Base-by-base conservation (phyloP, 352 stramenopile species). In the Pythium sp. region DNA sequence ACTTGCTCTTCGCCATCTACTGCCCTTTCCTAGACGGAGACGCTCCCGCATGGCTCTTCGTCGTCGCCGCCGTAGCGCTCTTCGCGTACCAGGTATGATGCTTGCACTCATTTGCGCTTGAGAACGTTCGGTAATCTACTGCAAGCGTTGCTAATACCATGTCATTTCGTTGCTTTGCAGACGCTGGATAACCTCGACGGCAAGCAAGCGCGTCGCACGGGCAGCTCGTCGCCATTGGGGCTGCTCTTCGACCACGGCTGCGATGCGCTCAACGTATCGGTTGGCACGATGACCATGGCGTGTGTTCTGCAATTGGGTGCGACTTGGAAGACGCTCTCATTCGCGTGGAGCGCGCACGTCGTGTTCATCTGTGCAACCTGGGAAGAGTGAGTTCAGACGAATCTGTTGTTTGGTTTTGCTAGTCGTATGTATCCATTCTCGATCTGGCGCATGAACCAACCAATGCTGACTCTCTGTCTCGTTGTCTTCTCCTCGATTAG, bases 311-410 rank as follows among this genome's bases (percentile, higher is more conserved):
- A 96, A 64, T 68, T 94, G 55, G 88, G 88, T 8, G 60, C 86
- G 58, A 90, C 82, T 34, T 96, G 88, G 88, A 94, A 87, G 73
- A 82, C 84, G n/a, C 69, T 93, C 18, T 81, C 72, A 26, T 78
- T 96, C 30, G 78, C 84, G 47, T 70, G 91, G n/a, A 94, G 85
- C 60, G 87, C 70, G 9, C 87, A 94, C 57, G 81, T 88, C 43
- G 83, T 90, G 1, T 96, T 96, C 65, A 92, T 93, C 64, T 93
- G 86, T 47, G 88, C 88, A n/a, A 96, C 88, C 22, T 96, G 88
- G 88, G 88, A 96, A 76, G 88, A 96, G 79, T 92, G 30, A 61
- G 79, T 75, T n/a, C 4, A 3, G 9, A 15, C 5, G 14, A 49
- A n/a, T n/a, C 41, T 49, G 41, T 22, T 4, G 5, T 15, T 0